Evolutionary conservation across 768 basidiomycete genomes (phyloP).

Genomic region (Termitomyces sp.): DNA sequence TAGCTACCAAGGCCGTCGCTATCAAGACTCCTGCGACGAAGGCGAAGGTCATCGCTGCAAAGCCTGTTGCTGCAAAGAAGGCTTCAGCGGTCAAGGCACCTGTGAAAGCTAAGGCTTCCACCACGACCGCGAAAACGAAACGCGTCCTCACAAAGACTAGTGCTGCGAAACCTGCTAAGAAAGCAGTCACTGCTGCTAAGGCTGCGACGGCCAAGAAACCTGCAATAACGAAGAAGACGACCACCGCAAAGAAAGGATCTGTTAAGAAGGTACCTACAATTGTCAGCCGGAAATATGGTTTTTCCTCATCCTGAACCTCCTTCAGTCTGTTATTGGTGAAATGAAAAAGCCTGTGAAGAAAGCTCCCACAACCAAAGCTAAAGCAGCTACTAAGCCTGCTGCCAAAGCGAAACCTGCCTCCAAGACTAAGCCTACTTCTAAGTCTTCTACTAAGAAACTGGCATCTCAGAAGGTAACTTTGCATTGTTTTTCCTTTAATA

Average conservation of each 20-base stretch:
- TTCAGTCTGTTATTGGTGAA: constrained; percentile 35
- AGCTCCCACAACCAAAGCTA: constrained; percentile 18
- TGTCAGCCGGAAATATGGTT: not conserved
- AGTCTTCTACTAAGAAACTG: constrained; percentile 20
- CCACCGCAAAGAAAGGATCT: constrained; percentile 39
- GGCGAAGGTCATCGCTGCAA: constrained; percentile 19
- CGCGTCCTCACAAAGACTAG: constrained; percentile 16
- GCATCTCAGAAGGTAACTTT: constrained; percentile 17
- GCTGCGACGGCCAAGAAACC: constrained; percentile 22
- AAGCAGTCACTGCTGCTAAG: constrained; percentile 22
- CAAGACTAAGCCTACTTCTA: constrained; percentile 23
- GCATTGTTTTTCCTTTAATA: not conserved
- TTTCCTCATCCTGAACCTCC: not conserved
- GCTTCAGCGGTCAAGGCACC: constrained; percentile 9
- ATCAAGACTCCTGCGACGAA: constrained; percentile 28
- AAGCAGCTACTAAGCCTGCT: constrained; percentile 17
- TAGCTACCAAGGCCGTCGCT: constrained; percentile 18
- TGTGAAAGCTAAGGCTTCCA: constrained; percentile 25
- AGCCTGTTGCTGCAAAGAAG: constrained; percentile 18
- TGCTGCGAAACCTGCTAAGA: constrained; percentile 14
- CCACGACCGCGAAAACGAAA: constrained; percentile 23
- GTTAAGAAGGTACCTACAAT: constrained; percentile 54
- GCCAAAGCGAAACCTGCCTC: constrained; percentile 25
- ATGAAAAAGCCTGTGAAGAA: constrained; percentile 30
- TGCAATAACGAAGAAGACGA: constrained; percentile 21